Evolutionary conservation across 2,329 filamentous ascomycete species (phyloP).

Genomic region (Niveomyces coronatus): DNA sequence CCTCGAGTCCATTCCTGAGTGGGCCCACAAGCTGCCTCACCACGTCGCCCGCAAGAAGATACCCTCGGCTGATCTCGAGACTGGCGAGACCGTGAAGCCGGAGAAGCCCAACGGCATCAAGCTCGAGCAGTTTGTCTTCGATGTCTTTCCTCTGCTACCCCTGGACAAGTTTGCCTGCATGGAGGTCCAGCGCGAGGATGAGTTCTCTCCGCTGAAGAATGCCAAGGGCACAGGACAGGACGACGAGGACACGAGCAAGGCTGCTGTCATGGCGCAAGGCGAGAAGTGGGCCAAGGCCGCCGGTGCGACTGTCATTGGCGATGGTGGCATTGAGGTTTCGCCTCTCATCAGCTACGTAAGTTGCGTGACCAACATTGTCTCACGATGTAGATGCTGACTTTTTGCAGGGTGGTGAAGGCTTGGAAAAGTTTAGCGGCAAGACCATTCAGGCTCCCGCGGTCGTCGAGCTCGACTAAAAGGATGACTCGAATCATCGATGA

Average conservation of each 20-base stretch:
- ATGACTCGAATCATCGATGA: too few species aligned
- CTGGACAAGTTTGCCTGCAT: conserved; percentile 89
- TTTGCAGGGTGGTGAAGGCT: conserved; percentile 48
- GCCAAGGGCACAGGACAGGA: conserved; percentile 75
- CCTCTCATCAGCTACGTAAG: conserved; percentile 93
- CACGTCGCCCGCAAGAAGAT: conserved; percentile 99
- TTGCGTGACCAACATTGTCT: conserved; percentile 18
- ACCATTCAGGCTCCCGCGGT: conserved; percentile 42
- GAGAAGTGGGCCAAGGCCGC: conserved; percentile 74
- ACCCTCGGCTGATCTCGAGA: conserved; percentile 65
- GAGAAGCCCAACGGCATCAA: conserved; percentile 97
- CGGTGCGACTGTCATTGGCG: conserved; percentile 62
- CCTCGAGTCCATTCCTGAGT: conserved; percentile 80
- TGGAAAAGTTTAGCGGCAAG: conserved; percentile 45
- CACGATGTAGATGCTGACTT: conserved; percentile 14
- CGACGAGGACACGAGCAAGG: conserved; percentile 85
- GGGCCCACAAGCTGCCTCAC: conserved; percentile 79
- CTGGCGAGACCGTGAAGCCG: conserved; percentile 75
- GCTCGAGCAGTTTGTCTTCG: conserved; percentile 97
- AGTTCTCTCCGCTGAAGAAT: conserved; percentile 98
- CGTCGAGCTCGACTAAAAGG: conserved; percentile 33
- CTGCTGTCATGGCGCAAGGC: conserved; percentile 83
- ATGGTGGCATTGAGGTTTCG: conserved; percentile 75
- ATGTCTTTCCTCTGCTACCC: conserved; percentile 84
- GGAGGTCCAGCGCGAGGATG: conserved; percentile 92